Base-by-base conservation (phyloP, 2,329 filamentous ascomycete species). In the Aureobasidium leucospermi region DNA sequence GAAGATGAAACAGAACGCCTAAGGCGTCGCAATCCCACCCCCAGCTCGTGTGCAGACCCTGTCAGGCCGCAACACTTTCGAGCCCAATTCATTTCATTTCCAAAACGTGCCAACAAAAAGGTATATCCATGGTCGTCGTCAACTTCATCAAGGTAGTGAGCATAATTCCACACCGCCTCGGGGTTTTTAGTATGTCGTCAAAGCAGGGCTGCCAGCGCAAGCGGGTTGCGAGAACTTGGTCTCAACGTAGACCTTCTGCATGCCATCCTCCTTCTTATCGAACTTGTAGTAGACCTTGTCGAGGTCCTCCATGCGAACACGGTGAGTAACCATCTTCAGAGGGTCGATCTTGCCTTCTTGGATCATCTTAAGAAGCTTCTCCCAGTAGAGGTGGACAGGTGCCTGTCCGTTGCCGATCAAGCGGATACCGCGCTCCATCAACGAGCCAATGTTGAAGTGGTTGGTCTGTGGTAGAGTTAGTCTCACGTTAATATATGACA, bases 361-460 rank as follows among this genome's bases (percentile, higher is more conserved):
- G 62, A 95, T 87, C 69, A 79, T 78, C 62, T 81, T 75, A 47
- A 94, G 78, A n/a, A 95, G 77, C 3, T 88, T 81, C 28, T 90
- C 79, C 90, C 89, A 95, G 75, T 95, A 94, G 67, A 86, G 83
- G 67, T 93, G 89, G 0, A 95, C 89, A 0, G 90, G 90, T 2
- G 83, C 83, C 69, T 86, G 84, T 4, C 84, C 83, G 65, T 85
- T 85, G 43, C 84, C 83, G 64, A 85, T 91, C 46, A 96, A 81
- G 1, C 88, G 85, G 65, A 95, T 84, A n/a, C 90, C 90, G 34
- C 88, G 85, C 74, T 95, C 85, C 90, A 95, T 95, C 13, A 95
- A 70, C 0, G 88, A 85, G 9, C 90, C 88, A 64, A 91, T 84
- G 72, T 89, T 89, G 77, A 91, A 88, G 70, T 89, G 86, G 71